phyloP scores from a whole-genome alignment of 176 grass and related monocot species.

The Eleusine indica region DNA sequence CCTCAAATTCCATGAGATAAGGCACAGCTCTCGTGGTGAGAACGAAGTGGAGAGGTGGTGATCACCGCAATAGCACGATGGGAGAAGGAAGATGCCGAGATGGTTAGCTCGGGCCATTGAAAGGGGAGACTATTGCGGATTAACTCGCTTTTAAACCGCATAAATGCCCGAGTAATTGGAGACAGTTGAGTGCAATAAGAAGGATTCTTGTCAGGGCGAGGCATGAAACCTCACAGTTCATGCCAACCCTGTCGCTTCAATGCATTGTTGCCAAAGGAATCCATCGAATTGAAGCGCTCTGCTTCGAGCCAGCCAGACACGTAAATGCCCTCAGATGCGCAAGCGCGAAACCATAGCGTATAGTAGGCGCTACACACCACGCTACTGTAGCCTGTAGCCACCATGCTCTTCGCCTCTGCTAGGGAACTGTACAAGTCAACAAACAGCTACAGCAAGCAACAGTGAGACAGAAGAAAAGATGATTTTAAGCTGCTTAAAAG shows the following conservation, averaged over 20 bases:
- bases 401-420: conserved; percentile 6
- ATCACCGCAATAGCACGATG: background rate
- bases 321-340: conserved; percentile 20
- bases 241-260: conserved; percentile 69
- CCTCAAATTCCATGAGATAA: background rate
- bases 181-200: conserved; percentile 75
- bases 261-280: conserved; percentile 47
- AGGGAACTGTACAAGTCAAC: background rate
- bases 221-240: conserved; percentile 49
- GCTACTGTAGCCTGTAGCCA: conserved; percentile 14
- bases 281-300: conserved; percentile 42
- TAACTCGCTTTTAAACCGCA: conserved; percentile 83
- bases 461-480: background rate
- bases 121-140: conserved; percentile 84
- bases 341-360: background rate
- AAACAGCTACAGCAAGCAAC: conserved; percentile 1
- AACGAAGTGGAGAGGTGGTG: background rate
- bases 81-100: background rate
- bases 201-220: conserved; percentile 40
- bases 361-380: background rate
- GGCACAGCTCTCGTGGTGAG: background rate
- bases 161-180: conserved; percentile 97
- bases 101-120: conserved; percentile 86
- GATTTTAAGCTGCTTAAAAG: background rate
- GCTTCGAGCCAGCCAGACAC: conserved; percentile 24